A percentile compares a stretch with the other conserved stretches of the same genome.
Conservation (phyloP, 1,284 basidiomycete species). For the Pulchroboletus neoregius region DNA sequence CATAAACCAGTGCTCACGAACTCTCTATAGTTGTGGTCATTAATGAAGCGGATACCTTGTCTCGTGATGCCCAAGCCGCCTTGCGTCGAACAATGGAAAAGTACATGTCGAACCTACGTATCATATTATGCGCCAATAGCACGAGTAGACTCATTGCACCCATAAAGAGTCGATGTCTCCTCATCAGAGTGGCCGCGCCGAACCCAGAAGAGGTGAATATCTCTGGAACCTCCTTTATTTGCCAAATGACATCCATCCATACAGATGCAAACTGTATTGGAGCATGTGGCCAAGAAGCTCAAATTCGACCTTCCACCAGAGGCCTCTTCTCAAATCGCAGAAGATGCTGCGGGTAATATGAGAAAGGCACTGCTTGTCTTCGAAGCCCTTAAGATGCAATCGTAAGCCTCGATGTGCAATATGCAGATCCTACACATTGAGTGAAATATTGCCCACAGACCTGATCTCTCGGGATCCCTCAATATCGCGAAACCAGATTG, state of each 20-base stretch:
- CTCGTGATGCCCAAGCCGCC: constrained; percentile 95
- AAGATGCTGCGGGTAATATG: constrained; percentile 86
- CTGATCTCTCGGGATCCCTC: constrained; percentile 70
- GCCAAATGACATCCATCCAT: background rate
- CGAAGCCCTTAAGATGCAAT: constrained; percentile 95
- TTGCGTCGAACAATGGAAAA: constrained; percentile 99
- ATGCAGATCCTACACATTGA: constrained; percentile 5
- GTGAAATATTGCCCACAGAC: constrained; percentile 36
- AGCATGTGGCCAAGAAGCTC: constrained; percentile 80
- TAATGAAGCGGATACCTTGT: constrained; percentile 94
- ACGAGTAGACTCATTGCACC: constrained; percentile 97
- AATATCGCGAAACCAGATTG: constrained; percentile 95
- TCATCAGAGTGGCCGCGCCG: constrained; percentile 92
- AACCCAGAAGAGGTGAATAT: constrained; percentile 64
- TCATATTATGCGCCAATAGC: constrained; percentile 97
- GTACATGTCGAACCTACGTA: constrained; percentile 96
- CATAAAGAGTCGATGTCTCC: constrained; percentile 91
- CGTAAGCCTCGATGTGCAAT: constrained; percentile 43
- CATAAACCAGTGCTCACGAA: constrained; percentile 4
- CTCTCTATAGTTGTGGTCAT: constrained; percentile 84
- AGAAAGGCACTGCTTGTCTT: constrained; percentile 93
- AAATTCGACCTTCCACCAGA: constrained; percentile 78
- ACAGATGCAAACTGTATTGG: constrained; percentile 79
- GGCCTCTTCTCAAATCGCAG: constrained; percentile 70
- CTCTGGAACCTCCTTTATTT: background rate